These are phyloP conservation scores for Papiliotrema terrestris DNA, from an alignment of 1,284 basidiomycete species.

Conservation along the genomic window DNA sequence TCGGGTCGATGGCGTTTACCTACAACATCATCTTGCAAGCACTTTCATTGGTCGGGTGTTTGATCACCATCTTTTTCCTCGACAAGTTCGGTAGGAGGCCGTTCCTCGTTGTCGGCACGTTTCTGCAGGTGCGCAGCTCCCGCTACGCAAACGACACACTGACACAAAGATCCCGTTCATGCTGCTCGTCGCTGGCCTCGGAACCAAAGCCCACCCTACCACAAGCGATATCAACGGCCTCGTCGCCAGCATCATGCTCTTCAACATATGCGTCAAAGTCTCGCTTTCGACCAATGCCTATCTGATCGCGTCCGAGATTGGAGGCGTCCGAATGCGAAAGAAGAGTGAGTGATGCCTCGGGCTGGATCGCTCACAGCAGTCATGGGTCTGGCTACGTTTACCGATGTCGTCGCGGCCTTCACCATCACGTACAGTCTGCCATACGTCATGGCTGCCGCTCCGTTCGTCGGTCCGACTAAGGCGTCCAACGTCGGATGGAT, in stretches of 20 bases:
- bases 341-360: conserved; percentile 3
- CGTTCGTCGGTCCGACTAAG: not conserved
- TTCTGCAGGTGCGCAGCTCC: not conserved
- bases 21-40: conserved; percentile 8
- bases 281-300: conserved; percentile 4
- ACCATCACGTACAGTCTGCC: conserved; percentile 11
- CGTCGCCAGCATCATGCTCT: conserved; percentile 1
- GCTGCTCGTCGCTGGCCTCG: conserved; percentile 4
- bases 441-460: conserved; percentile 4
- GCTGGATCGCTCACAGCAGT: not conserved
- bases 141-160: not conserved
- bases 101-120: not conserved
- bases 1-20: not conserved
- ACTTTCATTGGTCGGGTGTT: conserved; percentile 4
- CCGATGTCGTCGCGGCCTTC: conserved; percentile 14
- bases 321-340: conserved; percentile 3
- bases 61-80: conserved; percentile 6
- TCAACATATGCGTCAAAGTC: conserved; percentile 2
- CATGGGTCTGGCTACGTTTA: conserved; percentile 6
- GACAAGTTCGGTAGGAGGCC: conserved; percentile 6
- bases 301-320: conserved; percentile 6
- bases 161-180: not conserved
- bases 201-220: not conserved
- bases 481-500: conserved; percentile 2
- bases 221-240: not conserved